phyloP scores from a whole-genome alignment of 1,139 yeast species.

The Kodamaea plutei region DNA sequence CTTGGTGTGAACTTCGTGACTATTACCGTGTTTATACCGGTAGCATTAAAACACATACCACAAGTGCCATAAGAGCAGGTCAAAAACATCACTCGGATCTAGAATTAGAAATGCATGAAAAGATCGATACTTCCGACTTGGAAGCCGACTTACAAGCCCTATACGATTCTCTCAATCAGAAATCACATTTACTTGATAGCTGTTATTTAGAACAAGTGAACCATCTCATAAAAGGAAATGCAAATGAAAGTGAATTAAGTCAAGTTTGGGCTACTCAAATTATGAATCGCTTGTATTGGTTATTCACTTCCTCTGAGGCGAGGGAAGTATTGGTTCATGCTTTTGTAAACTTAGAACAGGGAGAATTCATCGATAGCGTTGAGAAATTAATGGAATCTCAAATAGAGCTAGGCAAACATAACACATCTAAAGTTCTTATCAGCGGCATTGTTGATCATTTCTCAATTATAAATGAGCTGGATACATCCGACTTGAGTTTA shows the following conservation, averaged over 20 bases:
- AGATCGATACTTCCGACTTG: conserved; percentile 9
- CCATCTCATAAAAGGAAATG: conserved; percentile 11
- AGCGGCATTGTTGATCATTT: conserved; percentile 65
- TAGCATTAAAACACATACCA: conserved; percentile 7
- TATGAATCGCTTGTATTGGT: conserved; percentile 29
- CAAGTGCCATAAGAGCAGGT: conserved; percentile 12
- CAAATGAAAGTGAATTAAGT: conserved; percentile 21
- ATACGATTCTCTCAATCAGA: not conserved
- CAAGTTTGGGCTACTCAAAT: conserved; percentile 32
- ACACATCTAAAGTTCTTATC: conserved; percentile 35
- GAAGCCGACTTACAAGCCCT: conserved; percentile 2
- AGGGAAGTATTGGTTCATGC: conserved; percentile 61
- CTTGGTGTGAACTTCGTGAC: conserved; percentile 25
- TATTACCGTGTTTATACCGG: conserved; percentile 20
- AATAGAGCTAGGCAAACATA: conserved; percentile 2
- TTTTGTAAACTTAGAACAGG: conserved; percentile 32
- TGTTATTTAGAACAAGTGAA: not conserved
- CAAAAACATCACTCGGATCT: conserved; percentile 11
- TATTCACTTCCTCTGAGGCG: conserved; percentile 48
- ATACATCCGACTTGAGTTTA: conserved; percentile 18
- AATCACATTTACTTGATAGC: not conserved
- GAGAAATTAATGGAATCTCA: conserved; percentile 1
- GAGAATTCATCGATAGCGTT: conserved; percentile 18
- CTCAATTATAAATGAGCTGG: conserved; percentile 14
- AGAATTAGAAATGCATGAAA: conserved; percentile 11